Conservation (phyloP, 768 basidiomycete genomes). For the Amanita jacksonii region DNA sequence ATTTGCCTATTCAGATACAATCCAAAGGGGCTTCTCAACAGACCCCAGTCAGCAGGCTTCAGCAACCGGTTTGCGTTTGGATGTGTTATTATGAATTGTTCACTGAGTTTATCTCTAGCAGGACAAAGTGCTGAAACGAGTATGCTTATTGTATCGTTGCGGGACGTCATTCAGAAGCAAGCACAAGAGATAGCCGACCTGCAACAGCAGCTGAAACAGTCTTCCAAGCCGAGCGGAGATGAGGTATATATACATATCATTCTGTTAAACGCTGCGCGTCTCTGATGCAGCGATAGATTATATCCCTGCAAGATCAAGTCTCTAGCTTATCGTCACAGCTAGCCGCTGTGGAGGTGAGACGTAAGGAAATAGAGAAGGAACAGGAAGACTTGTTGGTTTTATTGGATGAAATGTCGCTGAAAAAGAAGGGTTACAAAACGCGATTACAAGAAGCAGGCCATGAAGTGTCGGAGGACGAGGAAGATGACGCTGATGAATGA, state of each 20-base stretch:
- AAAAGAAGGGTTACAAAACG: conserved; percentile 78
- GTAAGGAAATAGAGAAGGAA: conserved; percentile 85
- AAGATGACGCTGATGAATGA: conserved; percentile 51
- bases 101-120: conserved; percentile 15
- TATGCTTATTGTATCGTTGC: conserved; percentile 75
- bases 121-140: conserved; percentile 68
- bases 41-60: conserved; percentile 61
- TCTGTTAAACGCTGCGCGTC: not conserved
- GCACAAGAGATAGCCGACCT: conserved; percentile 69
- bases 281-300: conserved; percentile 23
- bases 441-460: conserved; percentile 62
- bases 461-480: conserved; percentile 93
- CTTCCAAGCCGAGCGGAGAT: conserved; percentile 19
- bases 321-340: conserved; percentile 38
- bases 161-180: conserved; percentile 76
- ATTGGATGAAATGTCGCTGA: conserved; percentile 83
- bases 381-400: conserved; percentile 93
- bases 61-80: conserved; percentile 39
- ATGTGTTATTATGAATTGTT: not conserved
- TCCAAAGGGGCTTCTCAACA: conserved; percentile 62
- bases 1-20: conserved; percentile 40
- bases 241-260: conserved; percentile 24
- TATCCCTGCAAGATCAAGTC: conserved; percentile 38
- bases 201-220: conserved; percentile 47
- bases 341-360: conserved; percentile 46